Percentiles rank a stretch among this genome's conserved stretches.
Conservation (phyloP, 805 yeast species). For the Ogataea minuta region DNA sequence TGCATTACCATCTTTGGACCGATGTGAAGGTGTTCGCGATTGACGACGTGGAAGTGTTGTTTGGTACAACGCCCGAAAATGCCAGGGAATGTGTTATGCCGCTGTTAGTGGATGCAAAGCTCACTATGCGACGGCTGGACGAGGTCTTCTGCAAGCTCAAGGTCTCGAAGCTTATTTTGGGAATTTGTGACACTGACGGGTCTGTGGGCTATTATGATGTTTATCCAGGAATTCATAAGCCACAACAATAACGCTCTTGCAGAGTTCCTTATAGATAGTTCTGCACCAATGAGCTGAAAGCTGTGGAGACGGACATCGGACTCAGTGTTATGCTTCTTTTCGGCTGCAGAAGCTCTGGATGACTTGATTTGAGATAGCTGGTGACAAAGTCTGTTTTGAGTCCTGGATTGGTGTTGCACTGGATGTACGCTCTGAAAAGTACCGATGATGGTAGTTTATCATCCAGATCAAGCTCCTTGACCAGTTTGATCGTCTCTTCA, state of each 20-base stretch:
- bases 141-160: slow-evolving; percentile 37
- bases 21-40: slow-evolving; percentile 29
- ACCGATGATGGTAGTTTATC: slow-evolving; percentile 31
- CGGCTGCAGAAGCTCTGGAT: slow-evolving; percentile 30
- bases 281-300: slow-evolving; percentile 1
- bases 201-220: slow-evolving; percentile 69
- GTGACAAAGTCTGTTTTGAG: slow-evolving; percentile 43
- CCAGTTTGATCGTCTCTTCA: slow-evolving; percentile 20
- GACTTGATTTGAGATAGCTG: slow-evolving; percentile 34
- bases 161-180: slow-evolving; percentile 50
- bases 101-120: slow-evolving; percentile 22
- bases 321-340: background rate
- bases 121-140: slow-evolving; percentile 41
- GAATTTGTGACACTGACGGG: slow-evolving; percentile 61
- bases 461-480: slow-evolving; percentile 20
- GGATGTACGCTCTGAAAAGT: slow-evolving; percentile 40
- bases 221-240: slow-evolving; percentile 64
- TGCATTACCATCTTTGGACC: slow-evolving; percentile 46
- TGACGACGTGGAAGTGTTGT: slow-evolving; percentile 18
- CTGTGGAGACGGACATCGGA: background rate
- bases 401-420: slow-evolving; percentile 24
- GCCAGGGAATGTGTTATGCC: slow-evolving; percentile 39
- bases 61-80: slow-evolving; percentile 34
- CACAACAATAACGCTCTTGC: slow-evolving; percentile 34
- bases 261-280: slow-evolving; percentile 3